These are phyloP conservation scores for Crucibulum cyathiforme DNA, from an alignment of 1,284 basidiomycete species.

Conservation along the genomic window DNA sequence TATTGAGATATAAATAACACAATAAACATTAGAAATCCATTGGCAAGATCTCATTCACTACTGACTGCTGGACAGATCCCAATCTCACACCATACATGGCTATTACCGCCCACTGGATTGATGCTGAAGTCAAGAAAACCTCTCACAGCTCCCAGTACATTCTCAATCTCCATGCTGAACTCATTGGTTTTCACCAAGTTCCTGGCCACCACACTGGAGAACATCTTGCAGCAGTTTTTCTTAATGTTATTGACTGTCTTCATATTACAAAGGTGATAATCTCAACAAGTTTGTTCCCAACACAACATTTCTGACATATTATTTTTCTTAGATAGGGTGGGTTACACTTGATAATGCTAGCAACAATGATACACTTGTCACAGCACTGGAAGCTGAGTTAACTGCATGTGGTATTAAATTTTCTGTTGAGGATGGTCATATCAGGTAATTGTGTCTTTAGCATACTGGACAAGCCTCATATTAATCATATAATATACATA, in stretches of 20 bases:
- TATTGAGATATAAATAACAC: not conserved
- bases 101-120: conserved; percentile 38
- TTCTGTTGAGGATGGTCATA: conserved; percentile 11
- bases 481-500: conserved; percentile 8
- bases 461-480: not conserved
- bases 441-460: conserved; percentile 18
- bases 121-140: conserved; percentile 13
- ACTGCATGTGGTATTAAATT: conserved; percentile 18
- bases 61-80: conserved; percentile 37
- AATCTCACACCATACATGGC: conserved; percentile 40
- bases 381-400: conserved; percentile 20
- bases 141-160: conserved; percentile 13
- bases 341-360: conserved; percentile 37
- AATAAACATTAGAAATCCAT: conserved; percentile 18
- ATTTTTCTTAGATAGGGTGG: conserved; percentile 29
- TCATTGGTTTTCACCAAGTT: conserved; percentile 36
- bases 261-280: conserved; percentile 14
- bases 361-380: conserved; percentile 36
- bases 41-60: conserved; percentile 37
- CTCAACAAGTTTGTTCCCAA: not conserved
- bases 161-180: conserved; percentile 26
- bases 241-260: conserved; percentile 29
- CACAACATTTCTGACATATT: not conserved
- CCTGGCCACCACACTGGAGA: conserved; percentile 37
- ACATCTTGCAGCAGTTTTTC: conserved; percentile 33